Base-by-base conservation (phyloP, 1,284 basidiomycete genomes). In the Sporisorium iseilematis-ciliati region DNA sequence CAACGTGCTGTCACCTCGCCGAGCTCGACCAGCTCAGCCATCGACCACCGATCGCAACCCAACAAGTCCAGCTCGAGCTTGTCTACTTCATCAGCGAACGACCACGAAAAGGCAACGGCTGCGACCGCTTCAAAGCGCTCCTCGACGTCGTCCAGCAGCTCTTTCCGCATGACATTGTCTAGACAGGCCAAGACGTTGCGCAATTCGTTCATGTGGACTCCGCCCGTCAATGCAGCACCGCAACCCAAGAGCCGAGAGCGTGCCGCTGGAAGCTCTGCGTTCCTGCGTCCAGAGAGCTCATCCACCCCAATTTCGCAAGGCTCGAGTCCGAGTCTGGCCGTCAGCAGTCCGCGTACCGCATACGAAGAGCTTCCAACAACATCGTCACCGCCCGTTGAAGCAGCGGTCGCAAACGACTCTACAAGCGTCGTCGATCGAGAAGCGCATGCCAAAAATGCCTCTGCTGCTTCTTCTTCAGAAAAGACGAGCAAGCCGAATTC, bases 151-250 rank as follows among this genome's bases (percentile, higher is more conserved):
- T 75, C 72, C 41, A 58, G 48, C 57, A 63, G 52, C 55, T 63
- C 60, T 18, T 69, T 75, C 51, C 60, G 66, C 18, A 66, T 69
- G 66, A 63, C 72, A 3, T 48, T 75, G 49, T 66, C 72, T 12
- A 70, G 63, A 35, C 68, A 69, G 41, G 72, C 67, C 5, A 75
- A 63, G 45, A 53, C 57, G 8, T 41, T 75, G 31, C 63, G 69
- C 14, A 66, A 65, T 29, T 70, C 72, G 14, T 64, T 75, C 50
- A 42, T 70, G 50, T 65, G 67, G 67, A 63, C 21, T 7, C 53
- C 64, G 1, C 50, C 61, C 4, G 2, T 21, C 16, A 55, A 31
- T 14, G 42, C 42, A 5, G 38, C 52, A 16, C 21, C 33, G 5
- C 42, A 20, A 8, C 16, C 40, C n/a, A 20, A 33, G 25, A 46